Evolutionary conservation across 345 rosid species (phyloP), one percentile per base, ranked within the genome.

Genomic region (Kandelia obovata): DNA sequence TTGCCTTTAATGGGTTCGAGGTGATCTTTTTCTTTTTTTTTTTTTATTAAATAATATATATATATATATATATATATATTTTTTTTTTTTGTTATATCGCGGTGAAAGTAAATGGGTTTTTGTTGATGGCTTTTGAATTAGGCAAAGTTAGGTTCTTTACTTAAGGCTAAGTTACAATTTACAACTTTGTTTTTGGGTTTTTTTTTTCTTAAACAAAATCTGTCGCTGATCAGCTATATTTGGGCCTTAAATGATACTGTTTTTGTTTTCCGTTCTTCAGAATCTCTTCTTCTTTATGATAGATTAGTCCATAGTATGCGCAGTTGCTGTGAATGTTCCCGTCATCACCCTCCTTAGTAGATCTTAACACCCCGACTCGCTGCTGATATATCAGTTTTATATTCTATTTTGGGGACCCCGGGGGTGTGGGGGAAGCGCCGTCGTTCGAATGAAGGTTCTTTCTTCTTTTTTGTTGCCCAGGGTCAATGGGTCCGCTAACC

Each of bases 1-100:
- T 57, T 73, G 23, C 46, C 71, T 77, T 68, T 52, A 52, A 80
- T 77, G 82, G 79, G 73, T 73, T 69, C 78, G 34, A 83, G 84
- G 83, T 83, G 58, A 57, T 70, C 65, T 10, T 66, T 25, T 52
- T 58, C 34, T 17, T 25, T 46, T 31, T 35, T 4, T 56, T 16
- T 27, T 52, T 6, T n/a, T 17, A 31, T 3, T 26, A 28, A 30
- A 30, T 30, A 30, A 30, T 30, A 21, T 21, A 21, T 21, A 21
- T 21, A 21, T 21, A 21, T 21, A 21, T 21, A 21, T n/a, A n/a
- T n/a, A n/a, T n/a, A n/a, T n/a, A n/a, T n/a, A 55, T 53, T 39
- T 52, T 70, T 5, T 6, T n/a, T 53, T n/a, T 49, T 53, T 46
- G n/a, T 1, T 34, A 34, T 7, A 26, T 11, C 37, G 28, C 39